phyloP scores from a whole-genome alignment of 1,139 yeast species.

The Lodderomyces pseudojiufengensis region DNA sequence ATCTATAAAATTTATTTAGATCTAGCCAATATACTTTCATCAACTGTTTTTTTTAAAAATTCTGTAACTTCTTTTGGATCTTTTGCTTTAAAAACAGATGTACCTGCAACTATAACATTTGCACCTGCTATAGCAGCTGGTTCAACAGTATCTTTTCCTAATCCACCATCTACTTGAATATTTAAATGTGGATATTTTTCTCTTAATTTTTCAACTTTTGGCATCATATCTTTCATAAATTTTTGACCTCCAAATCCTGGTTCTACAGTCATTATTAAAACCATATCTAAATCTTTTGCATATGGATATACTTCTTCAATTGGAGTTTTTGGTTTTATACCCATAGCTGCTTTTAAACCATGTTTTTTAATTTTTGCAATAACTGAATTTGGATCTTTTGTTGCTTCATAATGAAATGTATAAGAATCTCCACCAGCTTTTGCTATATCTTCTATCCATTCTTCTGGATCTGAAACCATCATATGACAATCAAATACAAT shows the following conservation, averaged over 20 bases:
- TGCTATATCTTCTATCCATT: conserved; percentile 93
- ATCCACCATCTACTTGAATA: conserved; percentile 96
- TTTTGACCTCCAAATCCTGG: conserved; percentile 99
- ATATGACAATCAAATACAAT: conserved; percentile 97
- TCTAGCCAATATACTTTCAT: conserved; percentile 15
- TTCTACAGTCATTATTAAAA: conserved; percentile 94
- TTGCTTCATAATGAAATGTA: conserved; percentile 94
- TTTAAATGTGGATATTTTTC: conserved; percentile 70
- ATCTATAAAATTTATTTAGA: conserved; percentile 6
- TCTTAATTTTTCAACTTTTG: conserved; percentile 80
- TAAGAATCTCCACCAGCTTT: conserved; percentile 95
- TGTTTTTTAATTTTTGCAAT: conserved; percentile 70
- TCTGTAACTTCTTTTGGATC: conserved; percentile 73
- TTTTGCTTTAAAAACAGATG: conserved; percentile 81
- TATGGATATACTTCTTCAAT: conserved; percentile 78
- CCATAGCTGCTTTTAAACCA: conserved; percentile 95
- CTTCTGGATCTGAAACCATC: conserved; percentile 96
- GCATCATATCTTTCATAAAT: conserved; percentile 95
- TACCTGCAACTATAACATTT: conserved; percentile 97
- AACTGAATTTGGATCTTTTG: conserved; percentile 71
- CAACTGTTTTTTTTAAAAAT: conserved; percentile 61
- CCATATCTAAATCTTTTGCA: conserved; percentile 83
- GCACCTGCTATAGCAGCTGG: conserved; percentile 94
- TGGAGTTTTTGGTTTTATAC: conserved; percentile 90
- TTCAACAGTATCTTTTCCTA: conserved; percentile 78